Conservation (phyloP, 352 stramenopile species). For the Phytopythium boreale region DNA sequence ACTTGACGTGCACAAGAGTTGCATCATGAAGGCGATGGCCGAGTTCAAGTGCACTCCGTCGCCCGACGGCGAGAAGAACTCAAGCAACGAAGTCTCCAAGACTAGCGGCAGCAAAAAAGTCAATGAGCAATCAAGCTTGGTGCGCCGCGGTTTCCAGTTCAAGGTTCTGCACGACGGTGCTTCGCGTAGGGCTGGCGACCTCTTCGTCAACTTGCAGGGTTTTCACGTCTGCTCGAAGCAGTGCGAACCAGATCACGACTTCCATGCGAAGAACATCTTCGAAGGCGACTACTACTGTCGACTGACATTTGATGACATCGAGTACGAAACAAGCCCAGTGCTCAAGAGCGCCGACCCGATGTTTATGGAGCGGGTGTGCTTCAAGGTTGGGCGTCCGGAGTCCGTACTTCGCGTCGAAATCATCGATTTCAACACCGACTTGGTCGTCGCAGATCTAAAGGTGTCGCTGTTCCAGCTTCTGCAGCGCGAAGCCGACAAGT, state of each 20-base stretch:
- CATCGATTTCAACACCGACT: slow-evolving; percentile 82
- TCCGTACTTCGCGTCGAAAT: slow-evolving; percentile 64
- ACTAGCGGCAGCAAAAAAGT: not conserved
- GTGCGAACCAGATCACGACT: slow-evolving; percentile 51
- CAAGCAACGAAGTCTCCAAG: slow-evolving; percentile 1
- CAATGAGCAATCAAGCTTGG: slow-evolving; percentile 8
- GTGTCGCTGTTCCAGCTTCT: slow-evolving; percentile 81
- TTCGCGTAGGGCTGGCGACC: slow-evolving; percentile 35
- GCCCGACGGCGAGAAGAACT: slow-evolving; percentile 21
- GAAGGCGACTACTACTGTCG: slow-evolving; percentile 85
- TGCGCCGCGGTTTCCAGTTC: slow-evolving; percentile 32
- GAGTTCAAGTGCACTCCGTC: slow-evolving; percentile 56
- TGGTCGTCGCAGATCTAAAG: slow-evolving; percentile 59
- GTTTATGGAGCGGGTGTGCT: slow-evolving; percentile 82
- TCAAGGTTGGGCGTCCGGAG: slow-evolving; percentile 59
- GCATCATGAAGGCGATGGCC: slow-evolving; percentile 86
- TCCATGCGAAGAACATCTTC: slow-evolving; percentile 87
- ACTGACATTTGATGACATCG: slow-evolving; percentile 54
- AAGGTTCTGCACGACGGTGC: slow-evolving; percentile 48
- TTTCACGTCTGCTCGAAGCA: slow-evolving; percentile 84
- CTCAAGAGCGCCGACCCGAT: slow-evolving; percentile 85
- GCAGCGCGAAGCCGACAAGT: slow-evolving; percentile 65
- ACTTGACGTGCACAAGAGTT: slow-evolving; percentile 83
- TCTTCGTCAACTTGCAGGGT: slow-evolving; percentile 78
- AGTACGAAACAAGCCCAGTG: slow-evolving; percentile 81